Percentiles rank a stretch among this genome's conserved stretches.
phyloP scores from a whole-genome alignment of 768 basidiomycete species.

The Tylopilus sp. region DNA sequence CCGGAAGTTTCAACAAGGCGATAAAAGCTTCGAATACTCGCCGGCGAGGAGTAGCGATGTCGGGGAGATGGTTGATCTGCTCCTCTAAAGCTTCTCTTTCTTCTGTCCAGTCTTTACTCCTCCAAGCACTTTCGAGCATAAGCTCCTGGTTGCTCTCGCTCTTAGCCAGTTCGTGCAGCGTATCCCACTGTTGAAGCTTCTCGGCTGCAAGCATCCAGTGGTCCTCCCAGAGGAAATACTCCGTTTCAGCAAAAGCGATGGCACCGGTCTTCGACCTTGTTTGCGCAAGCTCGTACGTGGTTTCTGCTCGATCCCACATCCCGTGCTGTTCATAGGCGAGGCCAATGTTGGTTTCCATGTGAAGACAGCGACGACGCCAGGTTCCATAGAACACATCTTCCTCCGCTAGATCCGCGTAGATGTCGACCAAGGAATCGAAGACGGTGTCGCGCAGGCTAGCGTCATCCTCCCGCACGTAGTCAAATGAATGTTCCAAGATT shows the following conservation, averaged over 20 bases:
- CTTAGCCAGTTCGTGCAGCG: constrained; percentile 85
- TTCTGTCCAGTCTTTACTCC: constrained; percentile 88
- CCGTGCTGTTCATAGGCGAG: constrained; percentile 94
- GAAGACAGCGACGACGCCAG: constrained; percentile 88
- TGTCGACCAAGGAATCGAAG: constrained; percentile 86
- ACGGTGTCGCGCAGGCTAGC: constrained; percentile 75
- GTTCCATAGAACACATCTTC: constrained; percentile 97
- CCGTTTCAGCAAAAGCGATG: constrained; percentile 89
- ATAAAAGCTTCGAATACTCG: constrained; percentile 97
- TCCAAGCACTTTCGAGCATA: constrained; percentile 93
- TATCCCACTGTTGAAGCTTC: constrained; percentile 98
- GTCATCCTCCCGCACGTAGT: constrained; percentile 78
- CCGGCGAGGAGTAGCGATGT: constrained; percentile 90
- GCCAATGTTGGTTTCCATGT: constrained; percentile 83
- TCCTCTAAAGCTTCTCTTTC: constrained; percentile 75
- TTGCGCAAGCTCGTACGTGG: constrained; percentile 87
- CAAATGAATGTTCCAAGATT: constrained; percentile 77
- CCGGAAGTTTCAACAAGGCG: constrained; percentile 81
- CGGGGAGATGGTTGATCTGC: constrained; percentile 74
- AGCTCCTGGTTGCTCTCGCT: constrained; percentile 90
- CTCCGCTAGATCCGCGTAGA: constrained; percentile 94
- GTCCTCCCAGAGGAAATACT: constrained; percentile 98
- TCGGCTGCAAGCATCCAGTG: constrained; percentile 96
- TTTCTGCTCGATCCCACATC: constrained; percentile 92
- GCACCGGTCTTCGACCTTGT: constrained; percentile 74